A percentile compares a stretch with the other conserved stretches of the same genome.
Evolutionary conservation across 1,139 yeast genomes (phyloP).

Genomic region (Magnusiomyces tetraspermus): DNA sequence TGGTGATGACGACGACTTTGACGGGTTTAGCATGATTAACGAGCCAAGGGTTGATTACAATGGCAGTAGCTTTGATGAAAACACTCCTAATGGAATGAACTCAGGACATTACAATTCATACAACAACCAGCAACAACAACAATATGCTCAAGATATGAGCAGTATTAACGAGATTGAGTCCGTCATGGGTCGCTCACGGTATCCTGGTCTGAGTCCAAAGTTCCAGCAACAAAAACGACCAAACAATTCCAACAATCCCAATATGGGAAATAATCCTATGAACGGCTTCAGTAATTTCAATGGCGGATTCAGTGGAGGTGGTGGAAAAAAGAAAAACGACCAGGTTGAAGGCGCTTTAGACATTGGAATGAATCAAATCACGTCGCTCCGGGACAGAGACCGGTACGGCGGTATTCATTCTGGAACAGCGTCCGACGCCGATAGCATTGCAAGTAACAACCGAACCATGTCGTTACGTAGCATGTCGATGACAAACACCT

Average conservation of each 20-base stretch:
- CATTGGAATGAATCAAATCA: constrained; percentile 2
- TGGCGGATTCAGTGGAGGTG: too few species aligned
- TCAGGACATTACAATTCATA: too few species aligned
- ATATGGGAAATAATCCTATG: background rate
- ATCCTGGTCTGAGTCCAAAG: background rate
- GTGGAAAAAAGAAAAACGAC: background rate
- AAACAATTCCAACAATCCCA: background rate
- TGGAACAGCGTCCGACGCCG: background rate
- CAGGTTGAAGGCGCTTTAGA: background rate
- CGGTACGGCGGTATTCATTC: background rate
- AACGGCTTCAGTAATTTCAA: background rate
- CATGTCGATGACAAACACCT: background rate
- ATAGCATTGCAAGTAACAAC: background rate
- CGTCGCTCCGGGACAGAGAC: constrained; percentile 2
- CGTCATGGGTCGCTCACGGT: background rate
- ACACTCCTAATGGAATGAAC: too few species aligned
- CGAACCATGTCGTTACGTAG: constrained; percentile 1
- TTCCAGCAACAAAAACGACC: background rate
- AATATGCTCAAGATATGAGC: background rate
- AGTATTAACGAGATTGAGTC: background rate
- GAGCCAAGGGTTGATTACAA: background rate
- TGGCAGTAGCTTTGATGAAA: too few species aligned
- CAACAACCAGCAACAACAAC: background rate
- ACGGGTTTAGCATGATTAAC: background rate
- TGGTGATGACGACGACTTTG: constrained; percentile 4